Conservation (phyloP, 331 rosid species). For the Arachis monticola region DNA sequence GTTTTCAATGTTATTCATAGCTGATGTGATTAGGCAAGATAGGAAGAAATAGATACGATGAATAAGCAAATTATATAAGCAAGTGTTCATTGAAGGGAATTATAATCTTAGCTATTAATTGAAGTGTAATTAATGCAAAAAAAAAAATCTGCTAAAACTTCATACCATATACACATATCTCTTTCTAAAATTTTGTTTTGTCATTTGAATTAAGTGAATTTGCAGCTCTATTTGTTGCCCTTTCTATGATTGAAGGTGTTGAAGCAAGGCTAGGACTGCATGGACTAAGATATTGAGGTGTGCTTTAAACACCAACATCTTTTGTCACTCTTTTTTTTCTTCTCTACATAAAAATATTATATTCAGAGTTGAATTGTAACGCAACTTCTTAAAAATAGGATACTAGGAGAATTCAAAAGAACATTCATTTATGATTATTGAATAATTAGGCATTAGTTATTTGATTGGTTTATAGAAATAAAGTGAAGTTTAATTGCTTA, state of each 20-base stretch:
- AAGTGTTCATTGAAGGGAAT: background rate
- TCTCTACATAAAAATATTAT: constrained; percentile 29
- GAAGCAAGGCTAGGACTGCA: constrained; percentile 82
- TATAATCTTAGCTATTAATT: constrained; percentile 20
- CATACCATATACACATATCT: constrained; percentile 49
- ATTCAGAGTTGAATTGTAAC: background rate
- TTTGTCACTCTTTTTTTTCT: constrained; percentile 71
- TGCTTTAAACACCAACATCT: constrained; percentile 96
- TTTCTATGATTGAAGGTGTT: constrained; percentile 76
- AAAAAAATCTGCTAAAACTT: background rate
- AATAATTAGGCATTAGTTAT: background rate
- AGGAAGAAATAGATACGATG: too few relatives aligned
- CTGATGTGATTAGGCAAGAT: too few relatives aligned
- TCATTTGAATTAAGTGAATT: constrained; percentile 66
- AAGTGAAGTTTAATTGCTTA: too few relatives aligned
- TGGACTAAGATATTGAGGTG: constrained; percentile 70
- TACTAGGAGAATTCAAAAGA: too few relatives aligned
- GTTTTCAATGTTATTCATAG: too few relatives aligned
- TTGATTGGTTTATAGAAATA: too few relatives aligned
- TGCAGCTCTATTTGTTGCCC: constrained; percentile 45
- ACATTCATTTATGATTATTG: too few relatives aligned
- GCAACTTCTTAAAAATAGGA: background rate
- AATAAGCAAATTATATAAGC: too few relatives aligned
- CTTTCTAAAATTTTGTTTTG: constrained; percentile 54
- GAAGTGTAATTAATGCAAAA: background rate